Conservation (phyloP, 2,329 filamentous ascomycete species). For the Phyllosticta citriasiana region DNA sequence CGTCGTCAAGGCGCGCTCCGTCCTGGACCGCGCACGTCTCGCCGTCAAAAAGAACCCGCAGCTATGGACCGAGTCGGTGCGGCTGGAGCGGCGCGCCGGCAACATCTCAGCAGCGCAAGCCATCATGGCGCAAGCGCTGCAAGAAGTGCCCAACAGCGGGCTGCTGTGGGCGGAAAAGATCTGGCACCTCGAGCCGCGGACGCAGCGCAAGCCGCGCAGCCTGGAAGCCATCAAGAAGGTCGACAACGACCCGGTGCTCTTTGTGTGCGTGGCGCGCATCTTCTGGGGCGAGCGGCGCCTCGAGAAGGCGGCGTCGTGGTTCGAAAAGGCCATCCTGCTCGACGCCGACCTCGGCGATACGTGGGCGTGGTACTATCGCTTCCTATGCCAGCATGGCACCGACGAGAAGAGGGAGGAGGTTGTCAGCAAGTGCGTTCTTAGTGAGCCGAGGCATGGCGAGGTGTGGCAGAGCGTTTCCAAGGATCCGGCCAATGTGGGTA, state of each 20-base stretch:
- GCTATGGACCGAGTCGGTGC: constrained; percentile 88
- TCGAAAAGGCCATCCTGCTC: constrained; percentile 84
- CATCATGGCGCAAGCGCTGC: constrained; percentile 85
- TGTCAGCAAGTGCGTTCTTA: constrained; percentile 65
- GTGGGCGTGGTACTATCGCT: constrained; percentile 98
- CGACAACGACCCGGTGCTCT: constrained; percentile 80
- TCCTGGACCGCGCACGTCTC: constrained; percentile 82
- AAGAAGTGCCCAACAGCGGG: constrained; percentile 81
- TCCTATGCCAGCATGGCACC: constrained; percentile 83
- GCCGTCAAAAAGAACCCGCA: constrained; percentile 76
- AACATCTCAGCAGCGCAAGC: constrained; percentile 78
- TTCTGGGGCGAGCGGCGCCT: constrained; percentile 91
- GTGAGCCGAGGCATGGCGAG: constrained; percentile 87
- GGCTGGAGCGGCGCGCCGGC: constrained; percentile 78
- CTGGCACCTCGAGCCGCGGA: constrained; percentile 83
- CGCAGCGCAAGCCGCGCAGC: constrained; percentile 82
- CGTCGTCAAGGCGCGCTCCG: constrained; percentile 82
- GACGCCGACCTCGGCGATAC: constrained; percentile 83
- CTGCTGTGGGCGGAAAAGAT: constrained; percentile 91
- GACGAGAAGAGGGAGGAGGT: constrained; percentile 87
- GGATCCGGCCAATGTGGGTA: constrained; percentile 69
- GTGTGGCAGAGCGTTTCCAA: constrained; percentile 81
- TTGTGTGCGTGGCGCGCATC: constrained; percentile 85
- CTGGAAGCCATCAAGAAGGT: constrained; percentile 96
- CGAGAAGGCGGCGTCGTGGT: constrained; percentile 94